Evolutionary conservation across 306 rosid genomes (phyloP).

Genomic region (Dalbergia oliveri): DNA sequence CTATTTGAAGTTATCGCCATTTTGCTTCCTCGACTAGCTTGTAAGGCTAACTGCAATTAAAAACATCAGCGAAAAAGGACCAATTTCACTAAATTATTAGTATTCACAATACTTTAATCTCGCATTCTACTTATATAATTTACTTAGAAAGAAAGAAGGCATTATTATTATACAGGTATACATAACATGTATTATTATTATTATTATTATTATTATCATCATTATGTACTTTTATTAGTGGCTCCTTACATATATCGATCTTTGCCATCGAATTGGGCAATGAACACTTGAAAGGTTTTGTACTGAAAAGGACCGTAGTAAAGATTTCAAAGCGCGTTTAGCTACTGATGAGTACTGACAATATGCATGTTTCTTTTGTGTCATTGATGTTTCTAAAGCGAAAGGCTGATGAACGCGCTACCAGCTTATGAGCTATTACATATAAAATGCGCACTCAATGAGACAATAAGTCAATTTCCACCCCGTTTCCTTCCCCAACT

Average conservation of each 20-base stretch:
- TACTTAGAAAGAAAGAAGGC: neutral
- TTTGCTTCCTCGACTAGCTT: neutral
- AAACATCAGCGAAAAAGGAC: neutral
- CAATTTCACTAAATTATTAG: neutral
- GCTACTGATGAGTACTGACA: neutral
- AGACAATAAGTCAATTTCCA: neutral
- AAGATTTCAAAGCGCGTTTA: conserved; percentile 8
- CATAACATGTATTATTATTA: neutral
- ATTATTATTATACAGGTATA: neutral
- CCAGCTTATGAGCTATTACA: neutral
- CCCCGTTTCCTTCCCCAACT: neutral
- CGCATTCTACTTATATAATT: neutral
- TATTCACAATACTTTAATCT: conserved; percentile 4
- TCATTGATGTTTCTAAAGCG: conserved; percentile 4
- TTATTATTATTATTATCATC: neutral
- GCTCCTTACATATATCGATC: too few species aligned
- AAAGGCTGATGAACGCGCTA: conserved; percentile 8
- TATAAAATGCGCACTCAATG: neutral
- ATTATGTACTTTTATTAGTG: too few species aligned
- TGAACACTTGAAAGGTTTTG: too few species aligned
- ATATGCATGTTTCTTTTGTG: neutral
- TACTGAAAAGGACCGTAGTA: neutral
- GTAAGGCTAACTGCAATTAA: neutral
- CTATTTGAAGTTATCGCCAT: conserved; percentile 26
- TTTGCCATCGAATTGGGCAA: too few species aligned